phyloP scores from a whole-genome alignment of 352 stramenopile genomes.

The Pythium biforme region DNA sequence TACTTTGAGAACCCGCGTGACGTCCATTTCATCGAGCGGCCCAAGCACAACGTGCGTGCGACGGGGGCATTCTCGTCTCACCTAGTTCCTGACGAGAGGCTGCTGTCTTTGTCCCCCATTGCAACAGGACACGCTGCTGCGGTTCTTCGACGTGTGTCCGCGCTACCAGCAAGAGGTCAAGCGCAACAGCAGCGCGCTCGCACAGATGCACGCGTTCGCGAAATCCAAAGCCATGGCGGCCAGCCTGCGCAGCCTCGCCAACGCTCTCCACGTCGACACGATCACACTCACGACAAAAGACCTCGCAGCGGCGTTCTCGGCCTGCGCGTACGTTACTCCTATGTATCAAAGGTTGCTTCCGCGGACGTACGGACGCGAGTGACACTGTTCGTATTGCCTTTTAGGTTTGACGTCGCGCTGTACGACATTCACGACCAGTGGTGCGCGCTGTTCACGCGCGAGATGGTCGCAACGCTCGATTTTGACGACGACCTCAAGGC shows the following conservation, averaged over 20 bases:
- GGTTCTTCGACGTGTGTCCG: conserved; percentile 70
- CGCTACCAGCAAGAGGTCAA: conserved; percentile 59
- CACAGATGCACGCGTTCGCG: conserved; percentile 41
- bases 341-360: too few species aligned
- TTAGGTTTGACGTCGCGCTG: conserved; percentile 64
- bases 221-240: conserved; percentile 34
- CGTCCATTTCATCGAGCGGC: conserved; percentile 51
- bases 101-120: too few species aligned
- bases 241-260: conserved; percentile 29
- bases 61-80: too few species aligned
- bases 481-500: conserved; percentile 66
- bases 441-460: conserved; percentile 52
- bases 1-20: conserved; percentile 61
- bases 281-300: conserved; percentile 35
- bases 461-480: conserved; percentile 50
- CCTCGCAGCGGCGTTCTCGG: conserved; percentile 49
- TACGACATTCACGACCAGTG: conserved; percentile 51
- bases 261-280: conserved; percentile 35
- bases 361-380: too few species aligned
- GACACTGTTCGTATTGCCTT: neutral
- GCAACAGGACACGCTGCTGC: conserved; percentile 48
- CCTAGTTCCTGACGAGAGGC: too few species aligned
- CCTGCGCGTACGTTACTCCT: conserved; percentile 63
- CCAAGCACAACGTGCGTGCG: conserved; percentile 45
- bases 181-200: conserved; percentile 43